Evolutionary conservation across 2,329 filamentous ascomycete genomes (phyloP).

Genomic region (Pseudogymnoascus sp.): DNA sequence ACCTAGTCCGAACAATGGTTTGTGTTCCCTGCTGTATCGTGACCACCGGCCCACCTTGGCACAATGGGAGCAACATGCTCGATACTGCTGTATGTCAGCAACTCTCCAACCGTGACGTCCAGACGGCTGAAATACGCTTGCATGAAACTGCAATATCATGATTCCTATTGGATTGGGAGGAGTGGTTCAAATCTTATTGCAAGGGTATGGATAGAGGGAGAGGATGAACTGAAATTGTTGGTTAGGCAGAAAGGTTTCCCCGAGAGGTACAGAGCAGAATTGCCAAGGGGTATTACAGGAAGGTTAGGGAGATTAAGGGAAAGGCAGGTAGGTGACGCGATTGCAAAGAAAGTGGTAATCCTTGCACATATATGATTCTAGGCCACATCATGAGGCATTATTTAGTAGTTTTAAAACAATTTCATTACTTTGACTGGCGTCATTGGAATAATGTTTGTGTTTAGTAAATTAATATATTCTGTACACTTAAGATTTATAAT

Average conservation of each 20-base stretch:
- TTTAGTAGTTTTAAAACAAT: neutral
- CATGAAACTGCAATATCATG: conserved; percentile 9
- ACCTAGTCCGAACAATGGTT: neutral
- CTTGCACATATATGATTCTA: neutral
- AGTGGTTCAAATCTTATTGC: no score
- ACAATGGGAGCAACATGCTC: conserved; percentile 1
- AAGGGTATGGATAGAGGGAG: no score
- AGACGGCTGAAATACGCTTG: neutral
- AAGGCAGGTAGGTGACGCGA: neutral
- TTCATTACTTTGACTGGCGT: neutral
- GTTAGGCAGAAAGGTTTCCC: no score
- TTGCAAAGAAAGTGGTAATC: neutral
- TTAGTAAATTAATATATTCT: neutral
- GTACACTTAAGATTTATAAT: neutral
- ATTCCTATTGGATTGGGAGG: conserved; percentile 7
- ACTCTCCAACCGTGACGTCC: conserved; percentile 8
- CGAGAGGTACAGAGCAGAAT: conserved; percentile 1
- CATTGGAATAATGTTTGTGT: neutral
- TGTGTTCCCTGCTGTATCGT: neutral
- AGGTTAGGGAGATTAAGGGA: neutral
- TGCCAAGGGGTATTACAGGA: neutral
- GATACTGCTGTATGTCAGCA: conserved; percentile 11
- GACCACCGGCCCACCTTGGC: neutral
- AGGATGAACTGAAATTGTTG: no score
- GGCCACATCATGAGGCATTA: neutral